A percentile compares a stretch with the other conserved stretches of the same genome.
phyloP scores from a whole-genome alignment of 257 asterid genomes.

The Pogostemon cablin region DNA sequence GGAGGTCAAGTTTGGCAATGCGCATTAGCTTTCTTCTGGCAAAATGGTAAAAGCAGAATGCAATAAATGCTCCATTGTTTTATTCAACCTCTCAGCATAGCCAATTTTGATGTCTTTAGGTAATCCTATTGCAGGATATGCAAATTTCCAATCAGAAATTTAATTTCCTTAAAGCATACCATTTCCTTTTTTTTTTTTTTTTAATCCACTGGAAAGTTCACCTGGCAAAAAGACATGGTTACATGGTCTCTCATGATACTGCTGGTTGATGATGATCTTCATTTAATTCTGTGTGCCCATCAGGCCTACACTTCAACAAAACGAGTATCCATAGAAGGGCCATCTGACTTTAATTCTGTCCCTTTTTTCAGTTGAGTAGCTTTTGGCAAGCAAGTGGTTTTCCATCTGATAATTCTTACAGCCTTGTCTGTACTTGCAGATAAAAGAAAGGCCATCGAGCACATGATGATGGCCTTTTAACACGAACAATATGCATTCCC shows the following conservation, averaged over 20 bases:
- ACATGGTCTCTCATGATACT: conserved; percentile 38
- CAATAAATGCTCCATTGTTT: conserved; percentile 20
- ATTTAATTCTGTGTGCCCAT: conserved; percentile 32
- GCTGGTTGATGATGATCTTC: conserved; percentile 34
- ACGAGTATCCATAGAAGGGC: conserved; percentile 8
- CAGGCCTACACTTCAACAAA: background rate
- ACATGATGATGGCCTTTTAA: conserved; percentile 30
- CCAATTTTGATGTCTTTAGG: conserved; percentile 15
- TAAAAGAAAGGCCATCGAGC: conserved; percentile 31
- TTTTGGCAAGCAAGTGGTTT: conserved; percentile 11
- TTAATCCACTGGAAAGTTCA: conserved; percentile 11
- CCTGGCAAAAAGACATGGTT: conserved; percentile 29
- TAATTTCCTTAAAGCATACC: background rate
- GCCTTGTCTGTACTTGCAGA: conserved; percentile 31
- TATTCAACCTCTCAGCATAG: background rate
- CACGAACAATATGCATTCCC: conserved; percentile 23
- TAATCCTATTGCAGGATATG: background rate
- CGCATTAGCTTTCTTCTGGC: conserved; percentile 11
- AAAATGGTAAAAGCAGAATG: conserved; percentile 7
- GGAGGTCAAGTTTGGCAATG: conserved; percentile 19
- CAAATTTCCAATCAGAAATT: background rate
- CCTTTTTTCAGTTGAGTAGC: conserved; percentile 28
- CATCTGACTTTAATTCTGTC: conserved; percentile 33
- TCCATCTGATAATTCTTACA: conserved; percentile 9
- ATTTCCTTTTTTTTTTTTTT: background rate